Percentiles rank a stretch among this genome's conserved stretches.
phyloP scores from a whole-genome alignment of 2,329 filamentous ascomycete species.

The Alternaria arborescens region DNA sequence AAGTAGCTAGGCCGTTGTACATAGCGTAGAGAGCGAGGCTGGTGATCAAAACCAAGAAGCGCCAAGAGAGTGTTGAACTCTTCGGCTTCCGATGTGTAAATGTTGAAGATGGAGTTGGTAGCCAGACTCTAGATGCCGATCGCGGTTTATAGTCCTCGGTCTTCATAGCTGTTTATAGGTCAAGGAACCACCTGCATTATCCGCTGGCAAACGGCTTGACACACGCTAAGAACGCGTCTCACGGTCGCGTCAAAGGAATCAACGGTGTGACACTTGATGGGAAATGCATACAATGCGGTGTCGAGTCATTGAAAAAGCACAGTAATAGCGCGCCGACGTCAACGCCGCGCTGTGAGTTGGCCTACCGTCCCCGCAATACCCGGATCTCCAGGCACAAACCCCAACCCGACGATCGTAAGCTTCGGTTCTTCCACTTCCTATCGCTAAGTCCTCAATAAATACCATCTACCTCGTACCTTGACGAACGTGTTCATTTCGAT shows the following conservation, averaged over 20 bases:
- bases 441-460: conserved; percentile 3
- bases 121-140: background rate
- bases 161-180: conserved; percentile 31
- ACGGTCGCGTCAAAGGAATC: conserved; percentile 13
- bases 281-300: conserved; percentile 1
- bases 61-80: conserved; percentile 35
- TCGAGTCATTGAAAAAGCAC: conserved; percentile 6
- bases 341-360: conserved; percentile 18
- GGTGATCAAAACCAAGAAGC: conserved; percentile 14
- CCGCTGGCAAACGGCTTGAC: conserved; percentile 18
- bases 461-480: background rate
- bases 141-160: conserved; percentile 28
- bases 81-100: conserved; percentile 4
- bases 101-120: conserved; percentile 28
- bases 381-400: conserved; percentile 6
- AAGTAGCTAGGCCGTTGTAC: conserved; percentile 14
- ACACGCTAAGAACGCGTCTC: conserved; percentile 22
- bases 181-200: conserved; percentile 18
- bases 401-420: background rate
- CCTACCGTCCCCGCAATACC: conserved; percentile 21
- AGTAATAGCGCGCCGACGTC: conserved; percentile 13
- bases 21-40: conserved; percentile 19
- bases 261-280: conserved; percentile 5
- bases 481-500: background rate
- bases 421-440: conserved; percentile 4